Base-by-base conservation (phyloP, 768 basidiomycete species). In the Paxillus rubicundulus region DNA sequence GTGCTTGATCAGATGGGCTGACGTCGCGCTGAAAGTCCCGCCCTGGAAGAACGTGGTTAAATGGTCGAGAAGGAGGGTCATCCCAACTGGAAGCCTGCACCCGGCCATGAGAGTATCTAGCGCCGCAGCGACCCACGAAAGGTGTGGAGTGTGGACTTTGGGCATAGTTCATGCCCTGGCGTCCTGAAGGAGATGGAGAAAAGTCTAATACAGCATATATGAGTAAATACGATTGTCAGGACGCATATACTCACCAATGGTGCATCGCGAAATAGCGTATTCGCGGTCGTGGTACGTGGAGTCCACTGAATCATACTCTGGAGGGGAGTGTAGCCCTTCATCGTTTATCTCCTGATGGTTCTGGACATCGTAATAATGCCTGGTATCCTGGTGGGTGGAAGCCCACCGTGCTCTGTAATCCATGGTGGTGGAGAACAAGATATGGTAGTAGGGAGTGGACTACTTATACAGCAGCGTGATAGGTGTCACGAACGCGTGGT, bases 101-200 rank as follows among this genome's bases (percentile, higher is more conserved):
- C 40, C 36, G 34, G 3, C n/a, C 21, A 17, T 10, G 39, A 45
- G 12, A 44, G 49, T 33, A 47, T 39, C 42, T 34, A 16, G 37
- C 47, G 20, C 3, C 24, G 50, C 57, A 47, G 36, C 16, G 18
- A 27, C 32, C 38, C 30, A 10, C 14, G 12, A 54, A 50, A 20
- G 52, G 47, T 16, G 33, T 47, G 46, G 48, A 34, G 43, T 44
- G 41, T 1, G 36, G 20, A 14, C 20, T n/a, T 5, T 16, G 48
- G 27, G 44, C 9, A 47, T 54, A 52, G 45, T 38, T 42, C 32
- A 37, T 41, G 21, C 36, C 47, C 42, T 49, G 59, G 44, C 59
- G 69, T 41, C 65, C 69, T 30, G 68, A 64, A 5, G 71, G 74
- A 32, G 70, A 73, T 6, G 72, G 64, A 24, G 72, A 72, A 9